These are phyloP conservation scores for Wallemia ichthyophaga DNA, from an alignment of 1,284 basidiomycete genomes.

Conservation along the genomic window DNA sequence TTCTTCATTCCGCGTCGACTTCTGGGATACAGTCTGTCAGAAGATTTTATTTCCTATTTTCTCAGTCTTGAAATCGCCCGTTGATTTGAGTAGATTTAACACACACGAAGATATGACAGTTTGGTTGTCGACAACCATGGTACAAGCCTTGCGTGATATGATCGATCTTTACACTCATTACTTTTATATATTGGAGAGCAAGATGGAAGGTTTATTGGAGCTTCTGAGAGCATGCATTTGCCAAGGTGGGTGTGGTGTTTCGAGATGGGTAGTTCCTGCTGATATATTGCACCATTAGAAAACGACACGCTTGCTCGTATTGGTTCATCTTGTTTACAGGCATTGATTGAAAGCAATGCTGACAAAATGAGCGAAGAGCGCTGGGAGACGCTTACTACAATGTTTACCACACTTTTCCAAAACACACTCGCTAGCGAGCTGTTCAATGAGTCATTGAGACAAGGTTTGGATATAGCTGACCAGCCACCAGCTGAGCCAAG, in stretches of 20 bases:
- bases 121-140: slow-evolving; percentile 97
- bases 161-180: slow-evolving; percentile 90
- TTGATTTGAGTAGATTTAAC: slow-evolving; percentile 63
- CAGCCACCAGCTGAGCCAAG: slow-evolving; percentile 18
- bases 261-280: neutral
- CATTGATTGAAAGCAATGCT: slow-evolving; percentile 79
- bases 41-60: slow-evolving; percentile 97
- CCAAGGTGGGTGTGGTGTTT: slow-evolving; percentile 34
- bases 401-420: slow-evolving; percentile 81
- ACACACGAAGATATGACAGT: slow-evolving; percentile 98
- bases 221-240: slow-evolving; percentile 91
- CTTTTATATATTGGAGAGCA: slow-evolving; percentile 68
- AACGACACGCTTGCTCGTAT: slow-evolving; percentile 94
- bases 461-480: slow-evolving; percentile 35
- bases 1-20: slow-evolving; percentile 53
- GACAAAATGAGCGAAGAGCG: slow-evolving; percentile 49
- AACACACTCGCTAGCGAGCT: slow-evolving; percentile 94
- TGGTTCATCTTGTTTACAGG: slow-evolving; percentile 90
- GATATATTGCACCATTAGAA: slow-evolving; percentile 23
- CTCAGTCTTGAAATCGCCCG: slow-evolving; percentile 53
- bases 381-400: slow-evolving; percentile 78
- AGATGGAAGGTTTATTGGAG: slow-evolving; percentile 71
- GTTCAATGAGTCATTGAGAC: slow-evolving; percentile 60
- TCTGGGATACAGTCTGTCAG: slow-evolving; percentile 94
- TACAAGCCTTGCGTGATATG: slow-evolving; percentile 81